phyloP scores from a whole-genome alignment of 2,329 filamentous ascomycete species.

The Aspergillus flavus region DNA sequence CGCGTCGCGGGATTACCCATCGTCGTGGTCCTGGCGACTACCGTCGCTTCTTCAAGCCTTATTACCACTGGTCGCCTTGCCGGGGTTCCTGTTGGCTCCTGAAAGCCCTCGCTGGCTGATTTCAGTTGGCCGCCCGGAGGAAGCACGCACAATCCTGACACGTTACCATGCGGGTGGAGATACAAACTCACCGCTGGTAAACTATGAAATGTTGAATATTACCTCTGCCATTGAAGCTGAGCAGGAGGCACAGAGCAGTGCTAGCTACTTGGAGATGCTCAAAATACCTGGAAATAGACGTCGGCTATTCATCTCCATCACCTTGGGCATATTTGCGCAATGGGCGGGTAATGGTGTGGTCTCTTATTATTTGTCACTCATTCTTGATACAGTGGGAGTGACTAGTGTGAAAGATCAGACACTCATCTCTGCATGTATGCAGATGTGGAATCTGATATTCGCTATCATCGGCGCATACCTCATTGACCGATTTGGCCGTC shows the following conservation, averaged over 20 bases:
- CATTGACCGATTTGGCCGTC: constrained; percentile 24
- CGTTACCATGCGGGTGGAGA: constrained; percentile 28
- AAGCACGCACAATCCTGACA: constrained; percentile 19
- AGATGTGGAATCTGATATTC: constrained; percentile 30
- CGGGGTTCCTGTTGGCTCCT: constrained; percentile 20
- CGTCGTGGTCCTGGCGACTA: constrained; percentile 27
- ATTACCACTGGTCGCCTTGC: constrained; percentile 21
- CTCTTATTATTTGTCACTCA: constrained; percentile 22
- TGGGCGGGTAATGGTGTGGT: constrained; percentile 33
- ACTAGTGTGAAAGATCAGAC: constrained; percentile 18
- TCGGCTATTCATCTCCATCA: constrained; percentile 18
- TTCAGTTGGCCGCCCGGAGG: constrained; percentile 17
- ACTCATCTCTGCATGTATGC: constrained; percentile 19
- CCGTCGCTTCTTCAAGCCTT: constrained; percentile 25
- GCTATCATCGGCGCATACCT: constrained; percentile 21
- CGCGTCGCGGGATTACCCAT: constrained; percentile 21
- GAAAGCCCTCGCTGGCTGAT: constrained; percentile 28
- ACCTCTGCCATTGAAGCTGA: constrained; percentile 19
- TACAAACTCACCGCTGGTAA: constrained; percentile 17
- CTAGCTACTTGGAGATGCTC: constrained; percentile 24
- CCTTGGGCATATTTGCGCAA: constrained; percentile 19
- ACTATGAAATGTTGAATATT: constrained; percentile 24
- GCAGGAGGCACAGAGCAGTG: constrained; percentile 13
- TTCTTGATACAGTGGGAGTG: constrained; percentile 24
- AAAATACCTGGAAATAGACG: constrained; percentile 16